phyloP scores from a whole-genome alignment of 2,329 filamentous ascomycete species.

The Fusarium sarcochroum region DNA sequence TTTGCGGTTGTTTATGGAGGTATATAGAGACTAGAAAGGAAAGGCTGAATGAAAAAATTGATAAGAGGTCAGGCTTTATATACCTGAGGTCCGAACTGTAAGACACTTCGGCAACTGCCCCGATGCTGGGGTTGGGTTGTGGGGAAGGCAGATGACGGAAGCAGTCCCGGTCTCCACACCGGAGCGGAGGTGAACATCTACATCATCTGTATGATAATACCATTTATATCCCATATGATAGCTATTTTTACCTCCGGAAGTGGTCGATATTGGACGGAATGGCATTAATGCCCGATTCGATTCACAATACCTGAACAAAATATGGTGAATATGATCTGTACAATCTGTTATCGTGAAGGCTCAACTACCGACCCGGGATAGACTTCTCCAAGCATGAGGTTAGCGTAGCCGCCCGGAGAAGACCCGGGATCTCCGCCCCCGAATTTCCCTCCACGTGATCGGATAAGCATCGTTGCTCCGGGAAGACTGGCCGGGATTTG shows the following conservation, averaged over 20 bases:
- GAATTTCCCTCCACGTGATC: slow-evolving; percentile 25
- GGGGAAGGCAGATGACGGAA: slow-evolving; percentile 21
- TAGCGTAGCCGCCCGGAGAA: slow-evolving; percentile 13
- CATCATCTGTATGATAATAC: accelerated
- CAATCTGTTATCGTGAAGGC: accelerated
- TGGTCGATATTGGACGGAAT: accelerated
- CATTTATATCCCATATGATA: neutral
- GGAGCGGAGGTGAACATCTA: neutral
- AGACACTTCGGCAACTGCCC: slow-evolving; percentile 28
- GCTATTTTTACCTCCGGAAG: too few species aligned
- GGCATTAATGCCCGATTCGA: too few species aligned
- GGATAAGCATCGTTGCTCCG: slow-evolving; percentile 18
- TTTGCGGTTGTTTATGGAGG: neutral
- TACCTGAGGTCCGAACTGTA: slow-evolving; percentile 1
- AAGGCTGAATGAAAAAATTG: neutral
- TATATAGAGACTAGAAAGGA: neutral
- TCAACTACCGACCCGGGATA: neutral
- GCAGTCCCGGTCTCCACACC: slow-evolving; percentile 23
- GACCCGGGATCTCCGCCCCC: neutral
- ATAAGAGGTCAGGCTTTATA: slow-evolving; percentile 8
- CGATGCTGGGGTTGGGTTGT: slow-evolving; percentile 24
- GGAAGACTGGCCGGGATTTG: neutral
- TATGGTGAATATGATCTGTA: too few species aligned
- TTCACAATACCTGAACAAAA: too few species aligned
- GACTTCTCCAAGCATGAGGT: neutral